Percentiles rank a stretch among this genome's conserved stretches.
Evolutionary conservation across 495 filamentous ascomycete genomes (phyloP).

Genomic region (Thermothielavioides terrestris): DNA sequence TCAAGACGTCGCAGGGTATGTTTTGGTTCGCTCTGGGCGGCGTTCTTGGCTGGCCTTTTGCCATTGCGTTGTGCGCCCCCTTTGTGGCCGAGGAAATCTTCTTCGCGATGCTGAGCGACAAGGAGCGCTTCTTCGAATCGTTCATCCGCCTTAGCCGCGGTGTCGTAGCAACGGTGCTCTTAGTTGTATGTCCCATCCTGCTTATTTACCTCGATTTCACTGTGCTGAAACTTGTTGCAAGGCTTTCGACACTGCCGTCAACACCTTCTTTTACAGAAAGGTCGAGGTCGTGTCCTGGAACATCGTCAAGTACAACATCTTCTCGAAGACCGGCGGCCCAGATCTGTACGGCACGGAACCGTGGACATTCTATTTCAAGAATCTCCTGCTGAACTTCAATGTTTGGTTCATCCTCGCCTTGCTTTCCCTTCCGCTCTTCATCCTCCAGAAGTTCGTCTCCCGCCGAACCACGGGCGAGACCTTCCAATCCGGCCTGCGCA

Average conservation of each 20-base stretch:
- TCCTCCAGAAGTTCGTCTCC: constrained; percentile 40
- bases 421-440: constrained; percentile 54
- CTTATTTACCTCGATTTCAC: constrained; percentile 13
- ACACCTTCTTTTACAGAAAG: constrained; percentile 75
- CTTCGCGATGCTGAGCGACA: constrained; percentile 49
- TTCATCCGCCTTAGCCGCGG: constrained; percentile 57
- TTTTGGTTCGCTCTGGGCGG: constrained; percentile 90
- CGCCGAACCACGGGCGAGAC: constrained; percentile 27
- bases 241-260: constrained; percentile 53
- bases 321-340: constrained; percentile 71
- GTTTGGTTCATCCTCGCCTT: constrained; percentile 82
- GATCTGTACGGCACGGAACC: constrained; percentile 95
- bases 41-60: constrained; percentile 92
- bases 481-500: constrained; percentile 50
- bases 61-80: constrained; percentile 71
- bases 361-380: constrained; percentile 93
- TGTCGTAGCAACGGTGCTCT: constrained; percentile 50
- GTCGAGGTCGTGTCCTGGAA: constrained; percentile 75
- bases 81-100: constrained; percentile 69
- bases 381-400: constrained; percentile 91
- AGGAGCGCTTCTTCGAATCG: constrained; percentile 48
- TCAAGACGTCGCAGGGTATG: constrained; percentile 71
- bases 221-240: constrained; percentile 13
- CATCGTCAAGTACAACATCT: constrained; percentile 92
- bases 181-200: constrained; percentile 54